phyloP scores from a whole-genome alignment of 2,329 filamentous ascomycete genomes.

The Fusarium sp. region DNA sequence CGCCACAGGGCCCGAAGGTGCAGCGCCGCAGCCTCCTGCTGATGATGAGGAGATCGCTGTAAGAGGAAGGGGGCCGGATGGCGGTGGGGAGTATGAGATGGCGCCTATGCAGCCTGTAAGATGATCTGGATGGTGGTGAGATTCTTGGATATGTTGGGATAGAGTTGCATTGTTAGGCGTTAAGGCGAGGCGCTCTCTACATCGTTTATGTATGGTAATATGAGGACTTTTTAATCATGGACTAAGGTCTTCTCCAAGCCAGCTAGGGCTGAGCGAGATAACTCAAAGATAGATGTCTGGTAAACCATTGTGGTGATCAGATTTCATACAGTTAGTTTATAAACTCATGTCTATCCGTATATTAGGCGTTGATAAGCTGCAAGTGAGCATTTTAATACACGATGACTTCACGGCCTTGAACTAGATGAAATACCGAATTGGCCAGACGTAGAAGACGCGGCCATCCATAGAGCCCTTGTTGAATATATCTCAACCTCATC shows the following conservation, averaged over 20 bases:
- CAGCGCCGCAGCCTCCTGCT: conserved; percentile 40
- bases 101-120: conserved; percentile 55
- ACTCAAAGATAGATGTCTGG: neutral
- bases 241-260: neutral
- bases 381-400: too few species aligned
- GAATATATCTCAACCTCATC: conserved; percentile 19
- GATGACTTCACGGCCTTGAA: too few species aligned
- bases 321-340: neutral
- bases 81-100: conserved; percentile 76
- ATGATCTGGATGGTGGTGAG: conserved; percentile 29
- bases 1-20: conserved; percentile 38
- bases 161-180: conserved; percentile 56
- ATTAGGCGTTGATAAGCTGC: too few species aligned
- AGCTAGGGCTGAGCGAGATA: neutral
- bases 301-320: neutral
- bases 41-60: conserved; percentile 64
- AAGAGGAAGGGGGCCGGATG: conserved; percentile 66
- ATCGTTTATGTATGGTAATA: conserved; percentile 21
- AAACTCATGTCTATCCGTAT: neutral
- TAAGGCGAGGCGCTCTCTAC: conserved; percentile 40
- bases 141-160: conserved; percentile 39
- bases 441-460: neutral
- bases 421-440: neutral
- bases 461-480: conserved; percentile 12
- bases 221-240: conserved; percentile 6